Evolutionary conservation across 176 grass and related monocot genomes (phyloP), one percentile per base, ranked within the genome.

Genomic region (Eremochloa ophiuroides): DNA sequence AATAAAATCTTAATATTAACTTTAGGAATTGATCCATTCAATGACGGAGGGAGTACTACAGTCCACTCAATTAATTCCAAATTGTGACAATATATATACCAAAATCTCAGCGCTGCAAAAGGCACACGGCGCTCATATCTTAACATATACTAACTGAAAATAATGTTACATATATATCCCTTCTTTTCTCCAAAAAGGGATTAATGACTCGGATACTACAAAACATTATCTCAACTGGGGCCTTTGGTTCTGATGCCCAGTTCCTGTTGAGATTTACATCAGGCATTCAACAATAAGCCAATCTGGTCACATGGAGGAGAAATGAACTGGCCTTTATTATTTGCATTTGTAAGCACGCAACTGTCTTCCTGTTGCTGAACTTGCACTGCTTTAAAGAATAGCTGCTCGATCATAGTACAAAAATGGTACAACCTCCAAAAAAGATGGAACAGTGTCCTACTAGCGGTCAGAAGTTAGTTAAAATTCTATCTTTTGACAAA

Each of bases 391-490:
- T 42, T 55, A 71, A 77, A 78, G 23, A 87, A 67, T 62, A 26
- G 23, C 74, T 66, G 51, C 42, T 25, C 16, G 27, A 74, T 20
- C 35, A 39, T 48, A 39, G 31, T 84, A 48, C 27, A 30, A 48
- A 33, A 83, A 35, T 34, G 42, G 18, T 87, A 91, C 72, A 91
- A 50, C 33, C 82, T 8, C 58, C 3, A 86, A 73, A 80, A 71
- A 18, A 59, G 41, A 51, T 18, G 64, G 25, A 83, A 71, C 34
- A n/a, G n/a, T 74, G 46, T 27, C 74, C 28, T 34, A 76, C 6
- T 73, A 27, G 2, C 4, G 25, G 43, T 94, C 82, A 94, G 65
- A 94, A 91, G 61, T 92, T 97, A 66, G 73, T 91, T 81, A 97
- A 76, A 15, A 97, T 94, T 82, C 38, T 94, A 30, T 90, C 91